Evolutionary conservation across 345 rosid species (phyloP).

Genomic region (Gynandropsis gynandra): DNA sequence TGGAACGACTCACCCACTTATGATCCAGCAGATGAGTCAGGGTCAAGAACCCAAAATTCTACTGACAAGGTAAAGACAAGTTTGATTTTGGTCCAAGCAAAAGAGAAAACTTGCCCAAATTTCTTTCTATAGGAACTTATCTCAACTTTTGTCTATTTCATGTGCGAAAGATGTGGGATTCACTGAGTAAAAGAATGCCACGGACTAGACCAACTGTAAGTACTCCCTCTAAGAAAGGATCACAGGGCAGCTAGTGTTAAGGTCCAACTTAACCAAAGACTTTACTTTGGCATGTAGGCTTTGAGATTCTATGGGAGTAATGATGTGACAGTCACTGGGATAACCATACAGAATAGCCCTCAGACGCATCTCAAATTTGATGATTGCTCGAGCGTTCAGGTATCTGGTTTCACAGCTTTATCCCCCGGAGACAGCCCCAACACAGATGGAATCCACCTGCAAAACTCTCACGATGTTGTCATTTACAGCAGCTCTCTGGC

Average conservation of each 20-base stretch:
- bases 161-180: conserved; percentile 32
- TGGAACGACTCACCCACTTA: conserved; percentile 46
- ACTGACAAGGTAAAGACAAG: conserved; percentile 21
- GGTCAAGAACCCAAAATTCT: conserved; percentile 20
- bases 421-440: conserved; percentile 77
- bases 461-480: conserved; percentile 59
- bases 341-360: conserved; percentile 84
- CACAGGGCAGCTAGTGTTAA: conserved; percentile 1
- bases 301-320: conserved; percentile 77
- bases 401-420: conserved; percentile 44
- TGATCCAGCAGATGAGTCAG: conserved; percentile 27
- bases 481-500: conserved; percentile 51
- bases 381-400: conserved; percentile 50
- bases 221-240: background rate
- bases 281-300: conserved; percentile 40
- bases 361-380: conserved; percentile 89
- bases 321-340: conserved; percentile 57
- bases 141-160: conserved; percentile 5
- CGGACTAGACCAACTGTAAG: conserved; percentile 69
- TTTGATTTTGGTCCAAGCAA: conserved; percentile 9
- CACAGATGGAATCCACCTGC: conserved; percentile 86
- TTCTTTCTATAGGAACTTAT: conserved; percentile 5
- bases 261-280: background rate
- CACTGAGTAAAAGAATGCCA: conserved; percentile 43
- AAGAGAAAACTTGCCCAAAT: background rate